phyloP scores from a whole-genome alignment of 306 rosid genomes.

The Quillaja saponaria region DNA sequence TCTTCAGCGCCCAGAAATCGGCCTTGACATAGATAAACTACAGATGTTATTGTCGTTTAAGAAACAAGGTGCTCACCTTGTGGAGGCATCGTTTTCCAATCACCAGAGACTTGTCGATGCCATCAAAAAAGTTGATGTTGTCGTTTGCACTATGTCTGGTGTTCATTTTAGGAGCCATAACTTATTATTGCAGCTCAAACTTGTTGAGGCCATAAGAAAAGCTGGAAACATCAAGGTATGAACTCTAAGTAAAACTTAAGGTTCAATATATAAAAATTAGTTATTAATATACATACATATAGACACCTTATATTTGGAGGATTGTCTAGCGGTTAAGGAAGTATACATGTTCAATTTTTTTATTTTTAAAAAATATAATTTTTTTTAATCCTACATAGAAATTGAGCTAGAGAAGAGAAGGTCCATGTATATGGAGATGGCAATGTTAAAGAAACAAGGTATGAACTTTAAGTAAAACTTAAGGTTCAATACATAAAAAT shows the following conservation, averaged over 20 bases:
- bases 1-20: constrained; percentile 66
- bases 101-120: constrained; percentile 68
- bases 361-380: no score
- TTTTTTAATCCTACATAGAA: no score
- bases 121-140: constrained; percentile 69
- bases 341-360: no score
- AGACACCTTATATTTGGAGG: no score
- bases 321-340: no score
- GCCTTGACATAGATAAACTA: constrained; percentile 66
- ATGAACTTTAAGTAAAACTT: no score
- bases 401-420: no score
- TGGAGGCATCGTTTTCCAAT: constrained; percentile 68
- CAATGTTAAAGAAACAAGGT: constrained; percentile 77
- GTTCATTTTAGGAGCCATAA: constrained; percentile 74
- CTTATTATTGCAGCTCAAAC: constrained; percentile 73
- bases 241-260: neutral
- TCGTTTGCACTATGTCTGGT: constrained; percentile 75
- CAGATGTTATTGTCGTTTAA: constrained; percentile 66
- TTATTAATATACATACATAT: no score
- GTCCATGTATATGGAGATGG: constrained; percentile 68
- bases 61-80: constrained; percentile 64
- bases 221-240: constrained; percentile 83
- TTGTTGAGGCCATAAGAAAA: constrained; percentile 69
- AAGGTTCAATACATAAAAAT: no score
- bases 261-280: neutral